Base-by-base conservation (phyloP, 331 rosid genomes). In the Acacia pycnantha region DNA sequence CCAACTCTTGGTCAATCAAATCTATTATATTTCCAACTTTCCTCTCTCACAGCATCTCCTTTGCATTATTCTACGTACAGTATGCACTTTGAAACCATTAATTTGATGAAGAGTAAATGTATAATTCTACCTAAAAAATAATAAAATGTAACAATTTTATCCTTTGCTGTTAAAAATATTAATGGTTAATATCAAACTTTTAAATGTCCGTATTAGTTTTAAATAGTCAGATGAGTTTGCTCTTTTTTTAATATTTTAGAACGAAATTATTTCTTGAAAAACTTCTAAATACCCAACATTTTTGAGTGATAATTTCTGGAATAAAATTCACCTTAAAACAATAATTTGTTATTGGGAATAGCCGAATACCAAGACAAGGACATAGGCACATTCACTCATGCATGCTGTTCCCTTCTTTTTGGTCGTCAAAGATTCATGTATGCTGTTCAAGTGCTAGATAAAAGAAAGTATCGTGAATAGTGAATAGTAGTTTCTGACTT, bases 1-100 rank as follows among this genome's bases (percentile, higher is more conserved):
- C 4, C 79, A 87, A 77, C 56, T 68, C 77, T 77, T 53, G 67
- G 76, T 78, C 73, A 61, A 78, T 82, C 83, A 85, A 88, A 84
- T 84, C 85, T 82, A 78, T 73, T 74, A 78, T 68, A 85, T 72
- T 29, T 68, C 73, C 84, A 44, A 70, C 82, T 83, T 76, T 80
- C 80, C 75, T 12, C 75, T 12, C 76, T 74, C 84, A 59, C 31
- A 84, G 68, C 73, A 50, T 83, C 79, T 80, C 53, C 77, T 71
- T 66, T 73, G 3, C 61, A 71, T 48, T 78, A 37, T 47, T 1
- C 21, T 61, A 26, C 8, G 54, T 48, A 48, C 24, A 11, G 24
- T 8, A 68, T 35, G 54, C 54, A 67, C 66, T 14, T 51, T 26
- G 67, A 26, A 61, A 61, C 67, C 12, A 61, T 61, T 2, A 61